Base-by-base conservation (phyloP, 176 grass and related monocot species). In the Aegilops sharonensis region DNA sequence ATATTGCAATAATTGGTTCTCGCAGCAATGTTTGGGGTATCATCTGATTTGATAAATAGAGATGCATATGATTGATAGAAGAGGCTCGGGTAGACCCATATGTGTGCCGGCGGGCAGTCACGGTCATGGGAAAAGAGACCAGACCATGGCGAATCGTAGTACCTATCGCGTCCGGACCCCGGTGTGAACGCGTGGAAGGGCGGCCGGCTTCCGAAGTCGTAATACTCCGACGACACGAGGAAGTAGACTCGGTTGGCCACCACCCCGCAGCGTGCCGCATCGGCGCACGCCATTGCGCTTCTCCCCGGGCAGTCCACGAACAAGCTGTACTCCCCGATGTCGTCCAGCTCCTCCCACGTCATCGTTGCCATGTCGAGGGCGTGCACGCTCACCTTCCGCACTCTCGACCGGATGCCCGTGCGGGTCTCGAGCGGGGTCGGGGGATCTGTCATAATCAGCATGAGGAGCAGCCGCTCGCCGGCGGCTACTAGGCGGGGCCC, bases 281-380 rank as follows among this genome's bases (percentile, higher is more conserved):
- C 25, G 5, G 23, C 35, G 25, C 82, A 75, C 10, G 82, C 56
- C 24, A 84, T 24, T 15, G 52, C 35, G 34, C 81, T 43, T 15
- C 54, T 84, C 81, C 68, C 57, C 10, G 27, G 5, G 39, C 15
- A 76, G 39, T 84, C 82, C 57, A 84, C 57, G 36, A 65, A 84
- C 82, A 84, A 47, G 57, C 37, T 65, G 39, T 76, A 48, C 24
- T 42, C 70, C 17, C 17, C 82, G 24, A 75, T 29, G 24, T 0
- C 42, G 8, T 75, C 23, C 56, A n/a, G 35, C 82, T 75, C 68
- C 32, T 83, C 67, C 81, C 81, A 83, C 50, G 8, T 11, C 67
- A 72, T 83, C 48, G 5, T 2, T 13, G 20, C 66, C 81, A 21
- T 72, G 68, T 84, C 15, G 35, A 84, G 56, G 8, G 21, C 23